Percentiles rank a stretch among this genome's conserved stretches.
Conservation (phyloP, 495 filamentous ascomycete genomes). For the Aspergillus asperescens region DNA sequence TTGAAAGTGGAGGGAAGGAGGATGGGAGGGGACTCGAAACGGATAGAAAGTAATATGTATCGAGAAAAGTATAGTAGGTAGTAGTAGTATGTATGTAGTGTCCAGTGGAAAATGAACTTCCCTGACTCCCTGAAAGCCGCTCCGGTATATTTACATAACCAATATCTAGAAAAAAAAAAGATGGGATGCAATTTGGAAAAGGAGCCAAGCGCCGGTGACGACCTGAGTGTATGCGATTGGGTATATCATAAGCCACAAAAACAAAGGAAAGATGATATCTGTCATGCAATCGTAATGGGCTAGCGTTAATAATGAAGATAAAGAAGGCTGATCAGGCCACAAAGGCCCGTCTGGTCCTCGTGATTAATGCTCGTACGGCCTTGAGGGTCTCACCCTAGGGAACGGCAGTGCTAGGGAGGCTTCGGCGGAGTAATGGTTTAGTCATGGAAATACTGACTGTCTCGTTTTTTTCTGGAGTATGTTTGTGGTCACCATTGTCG, state of each 20-base stretch:
- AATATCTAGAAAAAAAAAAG: background rate
- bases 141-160: conserved; percentile 12
- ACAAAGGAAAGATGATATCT: conserved; percentile 2
- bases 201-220: background rate
- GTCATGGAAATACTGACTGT: conserved; percentile 23
- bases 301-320: background rate
- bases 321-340: conserved; percentile 7
- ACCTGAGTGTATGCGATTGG: conserved; percentile 5
- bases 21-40: background rate
- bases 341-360: conserved; percentile 22
- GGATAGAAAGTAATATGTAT: conserved; percentile 8
- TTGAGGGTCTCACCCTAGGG: conserved; percentile 8
- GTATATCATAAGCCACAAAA: conserved; percentile 24
- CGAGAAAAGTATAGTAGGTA: background rate
- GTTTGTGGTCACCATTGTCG: conserved; percentile 12
- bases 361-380: conserved; percentile 10
- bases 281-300: conserved; percentile 14
- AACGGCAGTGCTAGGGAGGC: background rate
- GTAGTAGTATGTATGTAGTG: background rate
- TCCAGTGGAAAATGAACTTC: background rate
- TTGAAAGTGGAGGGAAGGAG: too few species aligned
- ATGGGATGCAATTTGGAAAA: background rate
- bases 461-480: conserved; percentile 23
- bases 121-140: background rate
- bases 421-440: conserved; percentile 1